phyloP scores from a whole-genome alignment of 768 basidiomycete species.

The Lactifluus volemus region DNA sequence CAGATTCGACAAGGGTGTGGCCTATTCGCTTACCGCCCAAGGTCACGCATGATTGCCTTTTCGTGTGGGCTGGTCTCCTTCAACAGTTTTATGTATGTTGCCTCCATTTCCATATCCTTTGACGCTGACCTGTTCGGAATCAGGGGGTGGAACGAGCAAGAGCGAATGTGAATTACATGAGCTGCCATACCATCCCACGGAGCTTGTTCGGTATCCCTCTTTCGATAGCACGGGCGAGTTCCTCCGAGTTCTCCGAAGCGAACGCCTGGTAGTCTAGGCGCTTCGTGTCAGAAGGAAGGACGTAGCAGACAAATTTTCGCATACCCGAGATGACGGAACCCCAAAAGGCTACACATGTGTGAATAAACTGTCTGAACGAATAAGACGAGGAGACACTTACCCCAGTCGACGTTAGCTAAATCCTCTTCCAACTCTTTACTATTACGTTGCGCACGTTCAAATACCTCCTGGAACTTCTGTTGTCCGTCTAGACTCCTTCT shows the following conservation, averaged over 20 bases:
- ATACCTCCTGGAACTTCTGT: constrained; percentile 68
- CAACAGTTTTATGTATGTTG: constrained; percentile 68
- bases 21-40: constrained; percentile 53
- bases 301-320: constrained; percentile 12
- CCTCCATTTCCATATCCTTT: constrained; percentile 82
- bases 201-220: constrained; percentile 81
- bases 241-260: constrained; percentile 67
- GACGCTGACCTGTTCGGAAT: constrained; percentile 66
- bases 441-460: constrained; percentile 57
- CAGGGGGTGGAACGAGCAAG: neutral
- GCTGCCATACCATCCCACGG: constrained; percentile 94
- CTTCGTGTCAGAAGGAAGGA: constrained; percentile 6
- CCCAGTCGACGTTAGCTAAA: constrained; percentile 60
- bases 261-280: constrained; percentile 76
- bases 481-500: constrained; percentile 54
- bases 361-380: neutral
- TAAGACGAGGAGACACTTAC: constrained; percentile 32
- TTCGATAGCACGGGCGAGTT: constrained; percentile 84
- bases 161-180: constrained; percentile 49
- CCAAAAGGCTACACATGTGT: constrained; percentile 70
- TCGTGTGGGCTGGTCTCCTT: constrained; percentile 85
- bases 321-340: constrained; percentile 83
- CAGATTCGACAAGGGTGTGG: neutral
- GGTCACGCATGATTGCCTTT: constrained; percentile 88
- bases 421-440: constrained; percentile 30